These are phyloP conservation scores for Adansonia madagascariensis DNA, from an alignment of 441 rosid genomes.

Conservation along the genomic window DNA sequence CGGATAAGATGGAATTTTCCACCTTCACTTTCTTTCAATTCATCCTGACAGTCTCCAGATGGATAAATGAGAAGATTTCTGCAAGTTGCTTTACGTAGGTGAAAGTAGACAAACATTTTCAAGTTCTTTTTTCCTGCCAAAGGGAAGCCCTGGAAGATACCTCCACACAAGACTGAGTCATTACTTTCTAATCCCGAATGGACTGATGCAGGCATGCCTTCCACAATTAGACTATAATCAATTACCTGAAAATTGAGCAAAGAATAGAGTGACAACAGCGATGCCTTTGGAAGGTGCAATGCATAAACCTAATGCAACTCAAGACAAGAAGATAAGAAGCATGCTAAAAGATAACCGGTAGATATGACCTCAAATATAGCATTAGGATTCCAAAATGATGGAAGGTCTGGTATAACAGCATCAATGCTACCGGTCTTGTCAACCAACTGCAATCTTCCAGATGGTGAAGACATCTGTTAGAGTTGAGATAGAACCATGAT, in stretches of 20 bases:
- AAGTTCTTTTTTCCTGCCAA: conserved; percentile 41
- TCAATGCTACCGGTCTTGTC: conserved; percentile 75
- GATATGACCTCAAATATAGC: conserved; percentile 65
- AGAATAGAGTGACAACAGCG: conserved; percentile 29
- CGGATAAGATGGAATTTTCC: conserved; percentile 66
- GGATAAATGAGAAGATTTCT: conserved; percentile 47
- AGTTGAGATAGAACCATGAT: conserved; percentile 35
- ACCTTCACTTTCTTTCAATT: conserved; percentile 44
- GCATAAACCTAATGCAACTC: conserved; percentile 24
- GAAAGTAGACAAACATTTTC: conserved; percentile 48
- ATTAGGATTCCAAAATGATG: conserved; percentile 52
- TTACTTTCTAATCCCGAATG: conserved; percentile 34
- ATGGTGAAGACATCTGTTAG: conserved; percentile 59
- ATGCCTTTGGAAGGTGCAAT: neutral
- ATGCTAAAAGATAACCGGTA: conserved; percentile 20
- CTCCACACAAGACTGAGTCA: conserved; percentile 53
- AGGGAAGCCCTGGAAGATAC: conserved; percentile 47
- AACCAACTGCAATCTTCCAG: conserved; percentile 81
- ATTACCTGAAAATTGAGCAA: conserved; percentile 53
- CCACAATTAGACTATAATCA: conserved; percentile 59
- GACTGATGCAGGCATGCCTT: conserved; percentile 55
- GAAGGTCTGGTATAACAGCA: conserved; percentile 68
- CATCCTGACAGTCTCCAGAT: conserved; percentile 37
- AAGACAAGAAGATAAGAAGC: conserved; percentile 28
- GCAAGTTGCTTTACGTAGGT: conserved; percentile 41